Percentiles rank a stretch among this genome's conserved stretches.
These are phyloP conservation scores for Tulasnella sp. DNA, from an alignment of 768 basidiomycete genomes.

Conservation along the genomic window DNA sequence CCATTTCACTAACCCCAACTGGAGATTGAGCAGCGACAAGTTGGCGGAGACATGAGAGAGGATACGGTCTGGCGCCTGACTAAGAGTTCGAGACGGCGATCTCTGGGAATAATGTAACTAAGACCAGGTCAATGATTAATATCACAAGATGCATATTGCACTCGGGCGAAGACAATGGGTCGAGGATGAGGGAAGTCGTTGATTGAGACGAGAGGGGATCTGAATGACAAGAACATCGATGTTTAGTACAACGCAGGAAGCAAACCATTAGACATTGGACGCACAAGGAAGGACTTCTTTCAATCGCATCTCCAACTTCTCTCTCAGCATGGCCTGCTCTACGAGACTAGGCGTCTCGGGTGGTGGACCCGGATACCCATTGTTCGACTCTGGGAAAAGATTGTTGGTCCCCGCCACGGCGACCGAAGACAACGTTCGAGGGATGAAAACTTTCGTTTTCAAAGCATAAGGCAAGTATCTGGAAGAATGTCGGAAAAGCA, in stretches of 20 bases:
- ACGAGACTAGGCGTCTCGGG: slow-evolving; percentile 71
- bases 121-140: slow-evolving; percentile 65
- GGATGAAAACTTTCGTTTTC: slow-evolving; percentile 49
- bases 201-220: slow-evolving; percentile 47
- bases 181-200: slow-evolving; percentile 45
- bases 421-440: slow-evolving; percentile 50
- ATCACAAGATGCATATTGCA: slow-evolving; percentile 80
- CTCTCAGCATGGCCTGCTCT: slow-evolving; percentile 61
- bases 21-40: not conserved
- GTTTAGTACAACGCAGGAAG: not conserved
- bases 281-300: slow-evolving; percentile 42
- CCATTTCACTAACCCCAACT: not conserved
- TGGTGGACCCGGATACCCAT: slow-evolving; percentile 72
- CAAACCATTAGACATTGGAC: slow-evolving; percentile 36
- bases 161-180: slow-evolving; percentile 53
- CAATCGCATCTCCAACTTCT: slow-evolving; percentile 42
- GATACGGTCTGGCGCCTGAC: not conserved
- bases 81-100: slow-evolving; percentile 41
- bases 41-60: not conserved
- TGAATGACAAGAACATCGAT: not conserved
- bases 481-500: not conserved
- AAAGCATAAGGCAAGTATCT: slow-evolving; percentile 71
- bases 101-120: slow-evolving; percentile 77
- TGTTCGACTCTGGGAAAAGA: slow-evolving; percentile 65
- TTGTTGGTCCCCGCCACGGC: slow-evolving; percentile 58